A percentile compares a stretch with the other conserved stretches of the same genome.
phyloP scores from a whole-genome alignment of 352 stramenopile genomes.

The Pilasporangium apinafurcum region DNA sequence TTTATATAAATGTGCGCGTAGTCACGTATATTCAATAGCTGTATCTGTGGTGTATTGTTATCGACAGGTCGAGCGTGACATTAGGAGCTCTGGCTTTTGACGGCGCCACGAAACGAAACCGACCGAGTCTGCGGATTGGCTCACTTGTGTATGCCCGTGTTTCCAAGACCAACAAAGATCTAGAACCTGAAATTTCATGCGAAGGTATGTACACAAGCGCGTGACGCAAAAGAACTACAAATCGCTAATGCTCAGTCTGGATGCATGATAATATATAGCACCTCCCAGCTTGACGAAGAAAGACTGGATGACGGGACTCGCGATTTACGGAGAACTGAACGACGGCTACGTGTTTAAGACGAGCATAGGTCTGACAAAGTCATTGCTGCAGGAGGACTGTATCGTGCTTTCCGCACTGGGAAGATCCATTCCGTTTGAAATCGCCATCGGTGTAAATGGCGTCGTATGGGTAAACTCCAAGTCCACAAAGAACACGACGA shows the following conservation, averaged over 20 bases:
- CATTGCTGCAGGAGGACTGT: constrained; percentile 63
- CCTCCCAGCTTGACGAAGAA: constrained; percentile 87
- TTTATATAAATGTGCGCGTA: not conserved
- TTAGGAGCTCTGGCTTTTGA: constrained; percentile 91
- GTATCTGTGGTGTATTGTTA: constrained; percentile 1
- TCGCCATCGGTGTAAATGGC: constrained; percentile 95
- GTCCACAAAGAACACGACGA: constrained; percentile 74
- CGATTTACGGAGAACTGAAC: constrained; percentile 93
- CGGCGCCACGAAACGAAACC: constrained; percentile 97
- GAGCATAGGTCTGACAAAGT: constrained; percentile 70
- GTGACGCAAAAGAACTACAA: no score
- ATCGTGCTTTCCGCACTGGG: constrained; percentile 83
- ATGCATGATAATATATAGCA: no score
- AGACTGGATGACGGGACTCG: constrained; percentile 98
- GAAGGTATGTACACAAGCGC: constrained; percentile 46
- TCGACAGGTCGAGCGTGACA: constrained; percentile 51
- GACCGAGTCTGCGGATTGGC: constrained; percentile 89
- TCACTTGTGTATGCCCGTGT: constrained; percentile 95
- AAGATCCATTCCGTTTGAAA: constrained; percentile 89
- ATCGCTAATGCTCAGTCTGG: not conserved
- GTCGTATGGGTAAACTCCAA: constrained; percentile 94
- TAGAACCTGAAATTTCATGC: constrained; percentile 95
- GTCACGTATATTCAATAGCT: not conserved
- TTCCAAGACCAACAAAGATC: constrained; percentile 68
- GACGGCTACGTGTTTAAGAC: constrained; percentile 90